A percentile compares a stretch with the other conserved stretches of the same genome.
phyloP scores from a whole-genome alignment of 2,329 filamentous ascomycete species.

The Clonostachys chloroleuca region DNA sequence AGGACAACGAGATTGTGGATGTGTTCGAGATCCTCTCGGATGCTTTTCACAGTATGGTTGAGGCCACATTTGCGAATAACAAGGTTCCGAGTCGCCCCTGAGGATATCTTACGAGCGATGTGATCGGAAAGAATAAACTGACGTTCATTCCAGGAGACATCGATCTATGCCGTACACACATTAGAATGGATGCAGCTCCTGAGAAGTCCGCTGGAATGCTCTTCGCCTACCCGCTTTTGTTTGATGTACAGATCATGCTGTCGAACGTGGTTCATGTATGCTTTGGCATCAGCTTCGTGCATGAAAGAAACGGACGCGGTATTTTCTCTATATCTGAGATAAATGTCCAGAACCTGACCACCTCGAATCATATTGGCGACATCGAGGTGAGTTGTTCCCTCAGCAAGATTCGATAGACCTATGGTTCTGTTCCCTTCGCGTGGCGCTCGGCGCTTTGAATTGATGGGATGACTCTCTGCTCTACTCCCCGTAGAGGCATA shows the following conservation, averaged over 20 bases:
- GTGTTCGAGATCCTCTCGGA: conserved; percentile 74
- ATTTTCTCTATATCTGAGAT: conserved; percentile 53
- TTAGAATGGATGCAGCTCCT: neutral
- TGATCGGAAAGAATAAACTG: conserved; percentile 64
- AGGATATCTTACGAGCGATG: conserved; percentile 57
- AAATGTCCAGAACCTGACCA: conserved; percentile 66
- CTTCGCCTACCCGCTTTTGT: conserved; percentile 55
- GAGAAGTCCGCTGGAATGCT: neutral
- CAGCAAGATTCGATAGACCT: conserved; percentile 56
- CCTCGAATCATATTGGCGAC: conserved; percentile 62
- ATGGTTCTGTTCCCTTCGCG: conserved; percentile 50
- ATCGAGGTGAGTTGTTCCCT: conserved; percentile 60
- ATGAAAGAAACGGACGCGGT: conserved; percentile 67
- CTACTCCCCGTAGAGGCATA: too few relatives aligned
- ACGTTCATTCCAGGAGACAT: conserved; percentile 64
- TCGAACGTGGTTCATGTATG: conserved; percentile 62
- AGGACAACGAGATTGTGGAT: conserved; percentile 76
- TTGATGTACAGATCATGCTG: conserved; percentile 65
- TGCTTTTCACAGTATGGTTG: conserved; percentile 55
- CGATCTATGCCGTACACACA: conserved; percentile 44
- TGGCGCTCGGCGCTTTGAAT: conserved; percentile 27
- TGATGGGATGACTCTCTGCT: neutral
- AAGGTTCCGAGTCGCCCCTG: conserved; percentile 70
- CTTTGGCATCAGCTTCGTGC: conserved; percentile 53
- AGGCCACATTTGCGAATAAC: conserved; percentile 57